These are phyloP conservation scores for Cyberlindnera euphorbiae DNA, from an alignment of 805 yeast species.

Conservation along the genomic window DNA sequence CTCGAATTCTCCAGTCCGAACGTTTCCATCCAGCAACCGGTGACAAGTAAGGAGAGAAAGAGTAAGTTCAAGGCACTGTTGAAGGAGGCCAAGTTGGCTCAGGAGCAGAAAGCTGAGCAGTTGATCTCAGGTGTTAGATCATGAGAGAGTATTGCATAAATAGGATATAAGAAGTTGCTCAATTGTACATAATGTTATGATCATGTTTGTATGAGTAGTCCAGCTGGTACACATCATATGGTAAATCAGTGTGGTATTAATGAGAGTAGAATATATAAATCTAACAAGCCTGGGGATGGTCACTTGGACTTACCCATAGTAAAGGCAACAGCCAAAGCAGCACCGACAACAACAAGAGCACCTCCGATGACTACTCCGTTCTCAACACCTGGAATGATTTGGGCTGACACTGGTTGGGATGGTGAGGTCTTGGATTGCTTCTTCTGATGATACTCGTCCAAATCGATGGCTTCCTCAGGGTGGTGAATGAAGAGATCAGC, in stretches of 20 bases:
- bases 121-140: constrained; percentile 21
- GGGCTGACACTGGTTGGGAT: constrained; percentile 5
- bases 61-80: constrained; percentile 20
- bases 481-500: constrained; percentile 73
- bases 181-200: constrained; percentile 3
- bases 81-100: constrained; percentile 21
- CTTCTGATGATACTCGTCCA: constrained; percentile 21
- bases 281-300: background rate
- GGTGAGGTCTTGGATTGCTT: constrained; percentile 8
- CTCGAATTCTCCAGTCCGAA: constrained; percentile 21
- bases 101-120: constrained; percentile 20
- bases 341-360: constrained; percentile 54
- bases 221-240: too few relatives aligned
- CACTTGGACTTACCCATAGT: constrained; percentile 37
- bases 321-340: constrained; percentile 52
- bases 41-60: constrained; percentile 22
- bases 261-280: background rate
- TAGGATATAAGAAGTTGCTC: background rate
- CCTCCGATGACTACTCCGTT: constrained; percentile 63
- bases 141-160: background rate
- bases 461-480: constrained; percentile 42
- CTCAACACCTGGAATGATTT: constrained; percentile 48
- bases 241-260: too few relatives aligned
- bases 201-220: too few relatives aligned
- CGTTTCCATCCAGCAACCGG: constrained; percentile 20